Conservation (phyloP, 2,329 filamentous ascomycete species). For the Aureobasidium uvarum region DNA sequence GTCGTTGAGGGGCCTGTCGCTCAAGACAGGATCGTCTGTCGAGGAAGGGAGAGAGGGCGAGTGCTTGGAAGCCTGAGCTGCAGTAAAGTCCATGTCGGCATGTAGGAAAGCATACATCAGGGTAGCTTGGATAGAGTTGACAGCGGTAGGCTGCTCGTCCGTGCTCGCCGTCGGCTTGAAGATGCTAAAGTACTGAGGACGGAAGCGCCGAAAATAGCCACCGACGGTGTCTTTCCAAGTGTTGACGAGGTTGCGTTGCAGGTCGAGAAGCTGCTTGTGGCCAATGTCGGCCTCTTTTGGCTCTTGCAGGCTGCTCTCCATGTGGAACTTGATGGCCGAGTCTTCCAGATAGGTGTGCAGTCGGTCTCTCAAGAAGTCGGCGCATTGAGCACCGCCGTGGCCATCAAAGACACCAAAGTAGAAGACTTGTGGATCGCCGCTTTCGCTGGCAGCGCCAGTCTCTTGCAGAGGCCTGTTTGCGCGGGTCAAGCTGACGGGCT, state of each 20-base stretch:
- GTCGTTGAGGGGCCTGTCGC: conserved; percentile 77
- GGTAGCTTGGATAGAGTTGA: conserved; percentile 67
- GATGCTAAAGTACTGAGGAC: conserved; percentile 66
- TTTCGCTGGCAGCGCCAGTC: conserved; percentile 64
- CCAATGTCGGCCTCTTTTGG: conserved; percentile 29
- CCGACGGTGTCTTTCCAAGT: conserved; percentile 83
- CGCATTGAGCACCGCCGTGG: conserved; percentile 87
- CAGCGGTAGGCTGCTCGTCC: conserved; percentile 33
- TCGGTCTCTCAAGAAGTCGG: conserved; percentile 77
- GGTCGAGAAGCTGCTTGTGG: conserved; percentile 52
- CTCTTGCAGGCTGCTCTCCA: conserved; percentile 69
- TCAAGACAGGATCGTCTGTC: conserved; percentile 60
- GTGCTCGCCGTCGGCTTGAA: conserved; percentile 37
- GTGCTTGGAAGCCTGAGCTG: conserved; percentile 78
- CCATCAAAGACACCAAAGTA: conserved; percentile 98
- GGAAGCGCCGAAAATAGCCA: conserved; percentile 91
- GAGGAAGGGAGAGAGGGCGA: conserved; percentile 29
- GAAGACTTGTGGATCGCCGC: conserved; percentile 92
- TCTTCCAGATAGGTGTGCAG: conserved; percentile 88
- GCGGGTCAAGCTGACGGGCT: conserved; percentile 62
- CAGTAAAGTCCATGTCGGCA: conserved; percentile 90
- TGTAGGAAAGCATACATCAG: conserved; percentile 91
- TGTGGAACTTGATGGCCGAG: conserved; percentile 70
- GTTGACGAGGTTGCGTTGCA: conserved; percentile 69
- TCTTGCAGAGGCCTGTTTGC: conserved; percentile 32